A percentile compares a stretch with the other conserved stretches of the same genome.
phyloP scores from a whole-genome alignment of 768 basidiomycete genomes.

The Naematelia aurantialba region DNA sequence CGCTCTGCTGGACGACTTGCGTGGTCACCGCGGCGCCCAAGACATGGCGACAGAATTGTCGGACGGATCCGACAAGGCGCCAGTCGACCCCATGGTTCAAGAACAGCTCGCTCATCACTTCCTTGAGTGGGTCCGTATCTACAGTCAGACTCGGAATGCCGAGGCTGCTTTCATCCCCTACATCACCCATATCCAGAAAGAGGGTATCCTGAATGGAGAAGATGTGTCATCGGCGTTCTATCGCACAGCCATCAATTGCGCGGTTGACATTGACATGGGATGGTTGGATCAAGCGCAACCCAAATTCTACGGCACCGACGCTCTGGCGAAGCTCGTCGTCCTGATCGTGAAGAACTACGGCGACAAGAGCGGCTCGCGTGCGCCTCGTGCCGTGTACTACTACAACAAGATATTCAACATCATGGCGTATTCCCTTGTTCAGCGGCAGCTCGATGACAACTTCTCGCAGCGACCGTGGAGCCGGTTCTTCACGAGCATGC shows the following conservation, averaged over 20 bases:
- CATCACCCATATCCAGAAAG: constrained; percentile 94
- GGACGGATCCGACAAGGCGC: constrained; percentile 11
- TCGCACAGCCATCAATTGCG: constrained; percentile 92
- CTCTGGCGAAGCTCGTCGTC: constrained; percentile 87
- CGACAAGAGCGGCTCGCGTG: constrained; percentile 80
- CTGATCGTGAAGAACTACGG: constrained; percentile 99
- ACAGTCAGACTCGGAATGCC: constrained; percentile 75
- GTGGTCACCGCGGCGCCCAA: constrained; percentile 12
- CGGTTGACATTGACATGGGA: constrained; percentile 73
- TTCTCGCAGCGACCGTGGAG: constrained; percentile 99
- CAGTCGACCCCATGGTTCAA: constrained; percentile 36
- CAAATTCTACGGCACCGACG: constrained; percentile 89
- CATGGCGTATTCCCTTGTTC: constrained; percentile 90
- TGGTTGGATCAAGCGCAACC: constrained; percentile 54
- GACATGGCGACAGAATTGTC: constrained; percentile 4
- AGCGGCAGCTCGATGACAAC: constrained; percentile 81
- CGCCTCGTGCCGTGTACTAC: constrained; percentile 93
- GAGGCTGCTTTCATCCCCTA: constrained; percentile 95
- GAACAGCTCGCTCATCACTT: constrained; percentile 52
- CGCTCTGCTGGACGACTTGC: constrained; percentile 71
- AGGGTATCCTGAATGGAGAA: constrained; percentile 92
- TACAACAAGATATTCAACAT: constrained; percentile 95
- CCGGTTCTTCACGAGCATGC: constrained; percentile 92
- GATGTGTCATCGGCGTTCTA: constrained; percentile 97
- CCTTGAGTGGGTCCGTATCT: constrained; percentile 83